Conservation (phyloP, 228 moss, liverwort and hornwort species). For the Sphagnum fallax region DNA sequence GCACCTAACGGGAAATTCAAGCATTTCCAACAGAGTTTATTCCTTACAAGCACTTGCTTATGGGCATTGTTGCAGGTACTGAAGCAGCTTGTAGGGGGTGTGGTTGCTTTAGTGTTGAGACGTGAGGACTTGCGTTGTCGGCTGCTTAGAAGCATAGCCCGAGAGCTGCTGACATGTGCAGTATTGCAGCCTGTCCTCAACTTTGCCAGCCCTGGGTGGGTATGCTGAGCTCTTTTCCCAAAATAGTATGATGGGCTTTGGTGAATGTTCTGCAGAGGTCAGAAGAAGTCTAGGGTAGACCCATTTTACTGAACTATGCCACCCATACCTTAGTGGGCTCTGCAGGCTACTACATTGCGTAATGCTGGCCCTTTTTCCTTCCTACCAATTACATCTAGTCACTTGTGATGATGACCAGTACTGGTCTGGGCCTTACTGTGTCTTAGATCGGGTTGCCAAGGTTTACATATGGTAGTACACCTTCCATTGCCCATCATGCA, state of each 20-base stretch:
- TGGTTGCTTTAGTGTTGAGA: conserved; percentile 69
- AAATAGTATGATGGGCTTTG: conserved; percentile 3
- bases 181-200: conserved; percentile 88
- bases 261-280: neutral
- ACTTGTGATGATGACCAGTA: too few relatives aligned
- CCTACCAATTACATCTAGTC: too few relatives aligned
- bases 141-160: conserved; percentile 53
- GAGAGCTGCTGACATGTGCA: conserved; percentile 82
- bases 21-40: neutral
- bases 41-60: neutral
- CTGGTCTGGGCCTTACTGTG: too few relatives aligned
- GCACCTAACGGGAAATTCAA: neutral
- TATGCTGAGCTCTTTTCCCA: conserved; percentile 8
- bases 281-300: neutral
- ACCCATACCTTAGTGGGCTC: too few relatives aligned
- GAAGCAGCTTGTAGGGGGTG: conserved; percentile 73
- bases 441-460: too few relatives aligned
- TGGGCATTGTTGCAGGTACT: conserved; percentile 38
- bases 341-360: too few relatives aligned
- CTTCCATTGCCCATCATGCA: too few relatives aligned
- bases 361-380: too few relatives aligned
- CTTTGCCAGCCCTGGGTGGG: conserved; percentile 63
- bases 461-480: too few relatives aligned
- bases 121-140: conserved; percentile 67
- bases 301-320: too few relatives aligned